Conservation (phyloP, 441 rosid genomes). For the Adansonia madagascariensis region DNA sequence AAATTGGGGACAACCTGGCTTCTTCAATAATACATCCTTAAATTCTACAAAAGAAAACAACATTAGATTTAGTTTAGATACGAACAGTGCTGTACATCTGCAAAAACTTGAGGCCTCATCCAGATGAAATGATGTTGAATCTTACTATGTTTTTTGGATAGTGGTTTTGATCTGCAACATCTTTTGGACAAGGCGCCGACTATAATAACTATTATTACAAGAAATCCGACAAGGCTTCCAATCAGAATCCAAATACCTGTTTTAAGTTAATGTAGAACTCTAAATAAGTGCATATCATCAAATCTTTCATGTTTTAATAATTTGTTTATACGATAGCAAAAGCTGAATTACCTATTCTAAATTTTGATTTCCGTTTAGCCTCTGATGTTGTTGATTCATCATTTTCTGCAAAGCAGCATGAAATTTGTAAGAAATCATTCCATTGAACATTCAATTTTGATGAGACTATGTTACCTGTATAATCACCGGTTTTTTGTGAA, state of each 20-base stretch:
- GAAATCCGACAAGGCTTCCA: conserved; percentile 30
- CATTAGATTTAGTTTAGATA: conserved; percentile 14
- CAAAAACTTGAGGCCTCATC: neutral
- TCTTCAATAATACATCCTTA: conserved; percentile 32
- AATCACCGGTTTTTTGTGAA: conserved; percentile 13
- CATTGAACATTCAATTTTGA: neutral
- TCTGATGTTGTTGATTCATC: conserved; percentile 2
- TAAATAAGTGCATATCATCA: neutral
- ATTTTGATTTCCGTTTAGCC: conserved; percentile 25
- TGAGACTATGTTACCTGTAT: conserved; percentile 24
- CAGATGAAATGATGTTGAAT: neutral
- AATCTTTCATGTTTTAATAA: neutral
- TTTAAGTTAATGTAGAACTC: conserved; percentile 4
- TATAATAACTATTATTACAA: conserved; percentile 21
- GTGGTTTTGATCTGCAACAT: conserved; percentile 4
- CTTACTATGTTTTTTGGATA: conserved; percentile 32
- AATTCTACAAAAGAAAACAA: conserved; percentile 32
- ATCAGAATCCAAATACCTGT: conserved; percentile 49
- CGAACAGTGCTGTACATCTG: neutral
- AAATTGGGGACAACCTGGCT: conserved; percentile 39
- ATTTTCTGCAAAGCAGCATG: conserved; percentile 28
- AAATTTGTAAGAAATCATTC: neutral
- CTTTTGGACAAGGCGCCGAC: conserved; percentile 21
- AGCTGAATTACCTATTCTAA: conserved; percentile 29
- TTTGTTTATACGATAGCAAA: conserved; percentile 4